phyloP scores from a whole-genome alignment of 1,284 basidiomycete genomes.

The Papiliotrema laurentii region DNA sequence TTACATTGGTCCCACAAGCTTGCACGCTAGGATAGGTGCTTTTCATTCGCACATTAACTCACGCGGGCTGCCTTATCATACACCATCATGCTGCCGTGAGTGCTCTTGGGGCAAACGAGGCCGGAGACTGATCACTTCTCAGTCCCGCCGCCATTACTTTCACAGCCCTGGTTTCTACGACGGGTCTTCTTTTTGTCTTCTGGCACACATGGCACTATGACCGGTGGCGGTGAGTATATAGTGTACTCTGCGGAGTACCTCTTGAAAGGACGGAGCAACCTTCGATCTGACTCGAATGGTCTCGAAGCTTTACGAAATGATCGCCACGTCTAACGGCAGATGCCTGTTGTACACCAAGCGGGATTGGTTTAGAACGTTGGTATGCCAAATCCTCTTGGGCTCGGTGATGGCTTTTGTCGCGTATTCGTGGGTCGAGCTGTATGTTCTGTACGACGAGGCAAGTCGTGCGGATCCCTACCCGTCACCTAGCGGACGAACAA shows the following conservation, averaged over 20 bases:
- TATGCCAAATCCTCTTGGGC: constrained; percentile 22
- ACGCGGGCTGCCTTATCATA: too few relatives aligned
- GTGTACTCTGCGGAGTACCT: not conserved
- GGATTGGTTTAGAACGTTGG: constrained; percentile 30
- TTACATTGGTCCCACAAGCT: too few relatives aligned
- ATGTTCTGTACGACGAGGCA: constrained; percentile 26
- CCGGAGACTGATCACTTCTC: not conserved
- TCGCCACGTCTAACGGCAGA: too few relatives aligned
- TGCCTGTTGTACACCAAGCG: constrained; percentile 22
- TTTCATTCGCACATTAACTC: too few relatives aligned
- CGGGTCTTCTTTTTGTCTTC: constrained; percentile 22
- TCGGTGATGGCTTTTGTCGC: constrained; percentile 13
- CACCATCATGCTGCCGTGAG: not conserved
- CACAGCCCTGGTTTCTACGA: constrained; percentile 14
- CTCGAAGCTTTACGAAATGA: too few relatives aligned
- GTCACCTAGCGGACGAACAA: not conserved
- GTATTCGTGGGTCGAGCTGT: constrained; percentile 19
- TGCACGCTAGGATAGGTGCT: too few relatives aligned
- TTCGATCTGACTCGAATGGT: too few relatives aligned
- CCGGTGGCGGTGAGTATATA: constrained; percentile 19
- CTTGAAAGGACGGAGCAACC: not conserved
- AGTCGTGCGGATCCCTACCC: constrained; percentile 2
- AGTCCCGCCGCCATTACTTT: constrained; percentile 21
- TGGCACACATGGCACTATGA: constrained; percentile 39
- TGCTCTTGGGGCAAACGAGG: not conserved